Evolutionary conservation across 257 asterid species (phyloP).

Genomic region (Schizonepeta tenuifolia): DNA sequence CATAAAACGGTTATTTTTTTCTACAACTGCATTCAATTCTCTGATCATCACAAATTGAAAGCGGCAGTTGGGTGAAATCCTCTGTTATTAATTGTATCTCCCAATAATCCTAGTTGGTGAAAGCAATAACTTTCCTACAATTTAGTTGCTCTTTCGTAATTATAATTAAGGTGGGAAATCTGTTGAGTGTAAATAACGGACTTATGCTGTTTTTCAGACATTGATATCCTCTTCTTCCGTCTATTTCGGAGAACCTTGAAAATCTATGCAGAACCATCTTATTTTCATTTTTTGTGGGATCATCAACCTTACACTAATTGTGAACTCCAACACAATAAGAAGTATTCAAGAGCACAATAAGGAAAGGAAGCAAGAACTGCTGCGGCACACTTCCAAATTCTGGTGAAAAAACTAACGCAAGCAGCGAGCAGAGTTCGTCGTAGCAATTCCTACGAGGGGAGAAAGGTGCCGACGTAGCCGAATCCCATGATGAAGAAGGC

Average conservation of each 20-base stretch:
- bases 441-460: constrained; percentile 48
- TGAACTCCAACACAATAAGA: neutral
- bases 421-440: constrained; percentile 8
- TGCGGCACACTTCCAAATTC: neutral
- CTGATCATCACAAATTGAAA: constrained; percentile 24
- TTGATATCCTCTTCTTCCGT: constrained; percentile 28
- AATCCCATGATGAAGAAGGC: constrained; percentile 77
- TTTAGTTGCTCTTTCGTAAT: neutral
- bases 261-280: neutral
- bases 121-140: constrained; percentile 30
- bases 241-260: constrained; percentile 24
- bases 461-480: constrained; percentile 75
- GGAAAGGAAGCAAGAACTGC: constrained; percentile 24
- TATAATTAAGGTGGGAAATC: neutral
- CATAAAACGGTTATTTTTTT: constrained; percentile 19
- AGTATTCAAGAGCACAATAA: constrained; percentile 31
- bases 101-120: constrained; percentile 38
- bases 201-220: constrained; percentile 17
- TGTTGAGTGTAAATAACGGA: constrained; percentile 13
- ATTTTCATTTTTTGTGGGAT: constrained; percentile 6
- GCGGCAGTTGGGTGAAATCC: constrained; percentile 36
- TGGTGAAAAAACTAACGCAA: neutral
- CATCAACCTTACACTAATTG: neutral
- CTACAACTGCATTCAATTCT: constrained; percentile 31
- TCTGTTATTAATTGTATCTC: constrained; percentile 29